These are phyloP conservation scores for Trichosporon sp. DNA, from an alignment of 1,284 basidiomycete species.

Conservation along the genomic window DNA sequence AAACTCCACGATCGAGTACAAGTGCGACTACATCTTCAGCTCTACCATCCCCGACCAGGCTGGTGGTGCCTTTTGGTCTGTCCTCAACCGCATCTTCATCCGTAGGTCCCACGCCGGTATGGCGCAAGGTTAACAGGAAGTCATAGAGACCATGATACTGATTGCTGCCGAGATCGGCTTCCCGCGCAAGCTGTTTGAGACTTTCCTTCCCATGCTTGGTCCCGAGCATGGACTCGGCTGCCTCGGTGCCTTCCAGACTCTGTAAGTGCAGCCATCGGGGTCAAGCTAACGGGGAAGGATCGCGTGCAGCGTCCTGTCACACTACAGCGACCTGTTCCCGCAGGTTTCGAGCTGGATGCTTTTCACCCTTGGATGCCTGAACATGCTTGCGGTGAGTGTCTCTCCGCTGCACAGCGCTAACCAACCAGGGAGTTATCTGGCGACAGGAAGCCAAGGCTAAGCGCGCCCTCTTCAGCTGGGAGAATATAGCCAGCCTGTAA, in stretches of 20 bases:
- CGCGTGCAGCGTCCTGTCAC: constrained; percentile 76
- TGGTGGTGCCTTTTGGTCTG: constrained; percentile 82
- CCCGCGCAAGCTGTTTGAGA: constrained; percentile 71
- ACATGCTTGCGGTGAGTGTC: constrained; percentile 64
- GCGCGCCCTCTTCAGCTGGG: constrained; percentile 55
- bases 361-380: constrained; percentile 78
- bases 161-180: constrained; percentile 75
- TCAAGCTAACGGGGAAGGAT: constrained; percentile 55
- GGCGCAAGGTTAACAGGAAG: constrained; percentile 29
- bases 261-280: constrained; percentile 59
- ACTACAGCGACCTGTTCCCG: constrained; percentile 74
- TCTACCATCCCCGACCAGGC: constrained; percentile 76
- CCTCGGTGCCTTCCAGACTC: constrained; percentile 76
- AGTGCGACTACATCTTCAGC: constrained; percentile 73
- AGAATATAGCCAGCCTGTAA: constrained; percentile 52
- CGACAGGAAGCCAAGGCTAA: constrained; percentile 46
- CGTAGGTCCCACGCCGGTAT: constrained; percentile 41
- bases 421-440: constrained; percentile 44
- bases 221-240: constrained; percentile 75
- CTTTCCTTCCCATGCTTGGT: constrained; percentile 85
- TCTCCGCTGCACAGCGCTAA: constrained; percentile 24
- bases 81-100: constrained; percentile 78
- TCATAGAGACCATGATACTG: constrained; percentile 73
- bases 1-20: constrained; percentile 22
- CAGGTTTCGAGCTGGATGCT: constrained; percentile 82